phyloP scores from a whole-genome alignment of 164 flowering plant genomes.

The Saururus chinensis region DNA sequence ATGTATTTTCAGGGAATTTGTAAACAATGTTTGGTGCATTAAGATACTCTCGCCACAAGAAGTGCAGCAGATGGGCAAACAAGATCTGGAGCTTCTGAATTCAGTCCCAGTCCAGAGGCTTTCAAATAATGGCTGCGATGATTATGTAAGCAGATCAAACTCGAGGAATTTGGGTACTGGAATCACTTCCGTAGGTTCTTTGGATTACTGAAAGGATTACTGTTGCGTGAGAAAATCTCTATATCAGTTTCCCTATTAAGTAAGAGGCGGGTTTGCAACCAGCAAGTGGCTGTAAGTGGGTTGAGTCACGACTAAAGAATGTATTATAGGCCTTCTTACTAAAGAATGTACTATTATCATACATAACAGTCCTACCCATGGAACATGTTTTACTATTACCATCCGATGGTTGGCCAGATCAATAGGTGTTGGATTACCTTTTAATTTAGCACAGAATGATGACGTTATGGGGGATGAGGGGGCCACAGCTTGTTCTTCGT shows the following conservation, averaged over 20 bases:
- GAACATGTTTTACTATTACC: neutral
- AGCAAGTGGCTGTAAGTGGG: neutral
- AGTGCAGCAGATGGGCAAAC: constrained; percentile 81
- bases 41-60: constrained; percentile 93
- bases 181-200: constrained; percentile 55
- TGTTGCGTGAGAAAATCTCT: constrained; percentile 10
- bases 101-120: constrained; percentile 52
- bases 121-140: constrained; percentile 45
- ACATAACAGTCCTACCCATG: constrained; percentile 3
- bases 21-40: constrained; percentile 82
- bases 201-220: constrained; percentile 35
- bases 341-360: constrained; percentile 3
- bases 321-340: neutral
- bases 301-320: no score
- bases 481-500: no score
- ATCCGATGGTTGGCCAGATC: neutral
- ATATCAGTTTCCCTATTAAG: constrained; percentile 11
- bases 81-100: constrained; percentile 53
- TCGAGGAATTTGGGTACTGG: constrained; percentile 51
- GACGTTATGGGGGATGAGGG: no score
- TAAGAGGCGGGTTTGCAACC: neutral
- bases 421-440: neutral
- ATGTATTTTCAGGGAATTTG: constrained; percentile 73
- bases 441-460: no score
- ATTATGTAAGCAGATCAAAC: constrained; percentile 39